phyloP scores from a whole-genome alignment of 768 basidiomycete species.

The Phaeotremella fagi region DNA sequence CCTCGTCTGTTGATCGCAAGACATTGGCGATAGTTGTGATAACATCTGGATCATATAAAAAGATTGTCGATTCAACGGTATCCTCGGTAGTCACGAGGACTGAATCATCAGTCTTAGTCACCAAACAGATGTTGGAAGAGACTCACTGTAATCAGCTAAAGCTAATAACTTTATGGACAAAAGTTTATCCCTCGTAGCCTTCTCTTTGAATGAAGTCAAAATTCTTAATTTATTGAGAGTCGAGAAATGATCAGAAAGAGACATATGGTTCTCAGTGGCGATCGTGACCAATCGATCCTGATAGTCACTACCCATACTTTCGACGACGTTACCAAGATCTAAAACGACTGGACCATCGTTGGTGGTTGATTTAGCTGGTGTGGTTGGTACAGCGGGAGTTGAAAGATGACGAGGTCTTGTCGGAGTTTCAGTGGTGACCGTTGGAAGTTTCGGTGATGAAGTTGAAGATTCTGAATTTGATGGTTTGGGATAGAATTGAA shows the following conservation, averaged over 20 bases:
- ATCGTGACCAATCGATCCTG: constrained; percentile 73
- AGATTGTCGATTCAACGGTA: constrained; percentile 68
- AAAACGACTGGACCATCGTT: constrained; percentile 42
- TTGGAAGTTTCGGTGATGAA: constrained; percentile 3
- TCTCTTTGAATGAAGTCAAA: constrained; percentile 59
- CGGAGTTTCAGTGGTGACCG: constrained; percentile 6
- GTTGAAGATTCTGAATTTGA: neutral
- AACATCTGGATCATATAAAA: constrained; percentile 92
- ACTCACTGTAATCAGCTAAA: constrained; percentile 69
- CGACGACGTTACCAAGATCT: constrained; percentile 48
- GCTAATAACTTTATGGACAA: constrained; percentile 75
- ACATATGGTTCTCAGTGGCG: constrained; percentile 63
- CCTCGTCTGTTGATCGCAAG: constrained; percentile 69
- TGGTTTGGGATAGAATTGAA: constrained; percentile 23
- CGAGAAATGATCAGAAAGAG: constrained; percentile 80
- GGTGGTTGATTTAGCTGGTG: constrained; percentile 3
- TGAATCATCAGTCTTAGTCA: too few relatives aligned
- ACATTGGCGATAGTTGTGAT: constrained; percentile 83
- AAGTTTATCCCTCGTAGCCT: constrained; percentile 66
- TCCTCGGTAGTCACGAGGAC: constrained; percentile 75
- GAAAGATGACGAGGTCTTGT: neutral
- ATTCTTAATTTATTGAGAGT: constrained; percentile 78
- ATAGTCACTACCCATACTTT: constrained; percentile 47
- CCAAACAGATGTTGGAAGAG: neutral
- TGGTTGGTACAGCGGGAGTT: neutral